Evolutionary conservation across 1,284 basidiomycete species (phyloP), one percentile per base, ranked within the genome.

Genomic region (Cutaneotrichosporon arboriforme): DNA sequence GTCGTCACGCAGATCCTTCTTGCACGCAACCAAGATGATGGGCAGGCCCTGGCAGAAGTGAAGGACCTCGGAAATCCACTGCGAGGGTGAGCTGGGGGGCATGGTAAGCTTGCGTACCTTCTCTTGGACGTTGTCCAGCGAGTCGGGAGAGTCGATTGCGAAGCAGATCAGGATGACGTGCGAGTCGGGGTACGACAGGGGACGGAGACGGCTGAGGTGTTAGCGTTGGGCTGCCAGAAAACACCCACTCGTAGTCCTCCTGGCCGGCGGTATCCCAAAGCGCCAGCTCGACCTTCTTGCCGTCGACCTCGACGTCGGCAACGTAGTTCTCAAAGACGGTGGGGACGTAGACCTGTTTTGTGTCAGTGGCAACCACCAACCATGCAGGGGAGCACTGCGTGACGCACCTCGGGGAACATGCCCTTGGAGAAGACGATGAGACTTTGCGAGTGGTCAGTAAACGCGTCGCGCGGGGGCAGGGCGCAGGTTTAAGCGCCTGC

Each of bases 231-330:
- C 14, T 20, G n/a, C n/a, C n/a, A n/a, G n/a, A n/a, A n/a, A 41
- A 39, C 17, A 69, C 69, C 46, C 77, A 77, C 72, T 80, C 80
- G 67, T 81, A 80, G 63, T 81, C 80, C 67, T 93, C 90, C 75
- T 93, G 90, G 52, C 90, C 90, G 22, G 90, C 90, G 55, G 90
- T 94, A 87, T 94, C 90, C 90, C 90, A 93, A 60, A 94, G 79
- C 26, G 90, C 90, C 61, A 94, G 80, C 75, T 94, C 90, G 64
- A 94, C 87, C 74, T 89, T 86, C 77, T 90, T 91, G 63, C 87
- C 87, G 68, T 90, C 89, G 52, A 91, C 88, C 74, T 90, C 87
- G 54, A 91, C 88, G 73, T 90, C 87, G 62, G 87, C 87, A 48
- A 90, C 89, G 68, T 90, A 79, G 69, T 78, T 79, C 78, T 93